Base-by-base conservation (phyloP, 1,284 basidiomycete genomes). In the Fomitopsis palustris region DNA sequence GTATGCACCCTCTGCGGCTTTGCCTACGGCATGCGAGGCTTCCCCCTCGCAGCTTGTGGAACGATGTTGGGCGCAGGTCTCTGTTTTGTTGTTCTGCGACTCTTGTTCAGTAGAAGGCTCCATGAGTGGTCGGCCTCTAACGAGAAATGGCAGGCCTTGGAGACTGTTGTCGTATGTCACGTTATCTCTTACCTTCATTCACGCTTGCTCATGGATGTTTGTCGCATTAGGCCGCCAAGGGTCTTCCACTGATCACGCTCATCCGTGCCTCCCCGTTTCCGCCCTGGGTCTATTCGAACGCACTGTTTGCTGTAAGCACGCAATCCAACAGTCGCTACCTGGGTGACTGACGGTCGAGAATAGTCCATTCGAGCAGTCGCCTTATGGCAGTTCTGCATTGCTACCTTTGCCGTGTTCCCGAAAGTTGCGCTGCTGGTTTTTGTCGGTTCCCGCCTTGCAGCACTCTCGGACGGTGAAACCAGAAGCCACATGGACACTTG, bases 191-290 rank as follows among this genome's bases (percentile, higher is more conserved):
- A 38, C 23, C 2, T 1, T 14, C 21, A 19, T 10, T 10, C 9
- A 37, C n/a, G 17, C 14, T 10, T 42, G 9, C 27, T 27, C 23
- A 49, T 16, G 12, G 9, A 43, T 19, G 19, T 47, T 10, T 9
- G 52, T n/a, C 2, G 35, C 35, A 37, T 37, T 64, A 90, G 88
- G 78, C 75, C 64, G 81, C 84, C 12, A 88, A 86, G 69, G 88
- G 91, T 7, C 75, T 93, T 14, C 87, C 87, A 17, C 75, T 94
- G 23, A 90, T 94, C 49, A 81, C 92, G 64, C 79, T 94, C 49
- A 87, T 93, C 64, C 84, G 92, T n/a, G 72, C 91, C 21, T 92
- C 88, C 6, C 88, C 92, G 2, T 84, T 94, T 68, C 90, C 92
- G 56, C 90, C 92, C 19, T 88, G 90, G 90, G 86, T 87, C 0